These are phyloP conservation scores for Ophiostoma fasciatum DNA, from an alignment of 2,329 filamentous ascomycete genomes.

Conservation along the genomic window DNA sequence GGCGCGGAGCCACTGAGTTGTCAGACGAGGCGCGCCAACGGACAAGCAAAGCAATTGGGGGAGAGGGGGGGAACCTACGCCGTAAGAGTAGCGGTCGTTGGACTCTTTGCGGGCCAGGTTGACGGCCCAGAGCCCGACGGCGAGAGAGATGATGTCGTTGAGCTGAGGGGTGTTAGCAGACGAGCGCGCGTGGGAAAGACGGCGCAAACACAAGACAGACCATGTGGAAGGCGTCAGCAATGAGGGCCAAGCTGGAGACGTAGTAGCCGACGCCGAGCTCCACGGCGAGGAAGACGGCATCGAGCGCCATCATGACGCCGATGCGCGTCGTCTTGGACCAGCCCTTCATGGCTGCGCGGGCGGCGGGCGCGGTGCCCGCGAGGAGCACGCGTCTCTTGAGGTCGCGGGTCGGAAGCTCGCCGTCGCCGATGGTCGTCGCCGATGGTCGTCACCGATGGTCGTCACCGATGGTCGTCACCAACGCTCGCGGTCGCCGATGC, in stretches of 20 bases:
- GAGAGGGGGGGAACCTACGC: slow-evolving; percentile 43
- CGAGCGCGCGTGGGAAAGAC: background rate
- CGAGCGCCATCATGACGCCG: slow-evolving; percentile 81
- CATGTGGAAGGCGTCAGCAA: slow-evolving; percentile 98
- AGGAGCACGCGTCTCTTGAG: too few relatives aligned
- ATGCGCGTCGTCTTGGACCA: slow-evolving; percentile 91
- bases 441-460: too few relatives aligned
- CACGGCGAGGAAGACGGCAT: slow-evolving; percentile 76
- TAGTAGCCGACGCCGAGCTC: slow-evolving; percentile 76
- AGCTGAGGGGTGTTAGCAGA: slow-evolving; percentile 40
- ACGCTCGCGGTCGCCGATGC: too few relatives aligned
- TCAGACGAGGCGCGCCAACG: background rate
- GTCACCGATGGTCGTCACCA: too few relatives aligned
- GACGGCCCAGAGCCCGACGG: slow-evolving; percentile 91
- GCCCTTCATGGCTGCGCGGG: slow-evolving; percentile 33
- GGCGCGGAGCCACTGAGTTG: slow-evolving; percentile 72
- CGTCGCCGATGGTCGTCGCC: too few relatives aligned
- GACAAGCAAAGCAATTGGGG: too few relatives aligned
- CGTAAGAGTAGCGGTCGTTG: slow-evolving; percentile 90
- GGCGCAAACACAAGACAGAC: slow-evolving; percentile 16
- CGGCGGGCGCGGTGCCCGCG: background rate
- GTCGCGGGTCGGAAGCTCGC: too few relatives aligned
- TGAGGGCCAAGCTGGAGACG: slow-evolving; percentile 81
- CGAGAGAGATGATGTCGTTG: slow-evolving; percentile 91
- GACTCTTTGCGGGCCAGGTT: slow-evolving; percentile 71